Evolutionary conservation across 495 filamentous ascomycete species (phyloP), one percentile per base, ranked within the genome.

Genomic region (Bacidia gigantensis): DNA sequence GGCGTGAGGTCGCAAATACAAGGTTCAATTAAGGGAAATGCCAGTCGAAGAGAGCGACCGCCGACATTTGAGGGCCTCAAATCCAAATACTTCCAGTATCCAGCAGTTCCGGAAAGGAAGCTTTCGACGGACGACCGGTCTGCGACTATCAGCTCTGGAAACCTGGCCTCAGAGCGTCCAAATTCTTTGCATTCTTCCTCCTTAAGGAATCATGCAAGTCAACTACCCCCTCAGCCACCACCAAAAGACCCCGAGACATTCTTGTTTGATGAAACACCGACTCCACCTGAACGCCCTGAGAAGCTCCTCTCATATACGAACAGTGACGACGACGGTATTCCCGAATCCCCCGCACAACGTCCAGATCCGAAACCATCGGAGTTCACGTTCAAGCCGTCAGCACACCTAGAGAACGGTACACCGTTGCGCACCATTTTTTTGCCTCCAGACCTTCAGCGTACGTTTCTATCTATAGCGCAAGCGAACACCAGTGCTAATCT

Each of bases 381-480:
- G 20, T 84, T 77, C 61, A 86, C 84, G 11, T 96, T 97, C 69
- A 83, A 83, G 49, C 83, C 90, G 1, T 81, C 85, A 1, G 86
- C 87, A 0, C 88, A 87, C 56, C 78, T 95, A 14, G 92, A 98
- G 61, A 90, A 86, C 56, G 89, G 89, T 12, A 78, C 78, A 1
- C 84, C 88, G 18, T 72, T 98, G 14, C 83, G 92, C 26, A 84
- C 89, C 0, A 72, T 98, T 46, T 95, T 96, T 63, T 75, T 98
- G 9, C 88, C 92, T 0, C 71, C 79, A 2, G 65, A 76, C 3
- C 76, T 98, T 1, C 87, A 92, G 10, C 57, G 65, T 1, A 64
- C 66, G 12, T 98, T 98, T 64, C 71, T 97, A 11, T 60, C 70
- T 2, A 61, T 86, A 17, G 92, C 89, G 2, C 65, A 72, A 0